Conservation (phyloP, 1,284 basidiomycete genomes). For the Peniophora sp. region DNA sequence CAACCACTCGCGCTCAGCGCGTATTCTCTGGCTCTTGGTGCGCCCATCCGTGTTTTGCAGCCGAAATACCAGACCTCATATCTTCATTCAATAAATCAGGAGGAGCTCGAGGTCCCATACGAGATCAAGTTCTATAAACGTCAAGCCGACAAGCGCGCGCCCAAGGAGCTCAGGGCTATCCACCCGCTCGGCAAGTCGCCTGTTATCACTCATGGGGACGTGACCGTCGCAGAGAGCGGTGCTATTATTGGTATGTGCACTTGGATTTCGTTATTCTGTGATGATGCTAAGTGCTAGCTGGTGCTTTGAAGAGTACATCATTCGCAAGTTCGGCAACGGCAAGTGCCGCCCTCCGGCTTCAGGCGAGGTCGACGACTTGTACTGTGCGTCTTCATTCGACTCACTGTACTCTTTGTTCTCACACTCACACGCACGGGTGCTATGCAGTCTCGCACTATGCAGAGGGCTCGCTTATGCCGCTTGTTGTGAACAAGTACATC, state of each 20-base stretch:
- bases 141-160: conserved; percentile 14
- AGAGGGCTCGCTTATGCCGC: conserved; percentile 33
- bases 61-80: background rate
- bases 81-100: conserved; percentile 10
- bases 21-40: conserved; percentile 49
- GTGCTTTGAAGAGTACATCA: conserved; percentile 29
- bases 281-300: background rate
- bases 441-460: conserved; percentile 26
- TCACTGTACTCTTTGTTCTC: background rate
- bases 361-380: conserved; percentile 20
- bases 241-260: conserved; percentile 37
- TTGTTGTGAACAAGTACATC: conserved; percentile 23
- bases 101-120: conserved; percentile 21
- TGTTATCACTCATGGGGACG: conserved; percentile 36
- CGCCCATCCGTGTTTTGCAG: conserved; percentile 6
- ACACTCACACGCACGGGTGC: background rate
- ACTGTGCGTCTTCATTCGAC: too few species aligned
- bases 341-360: conserved; percentile 7
- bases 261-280: too few species aligned
- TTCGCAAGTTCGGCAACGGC: conserved; percentile 17
- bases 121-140: conserved; percentile 21
- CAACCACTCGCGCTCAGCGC: conserved; percentile 42
- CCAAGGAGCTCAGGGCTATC: conserved; percentile 28
- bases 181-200: conserved; percentile 39
- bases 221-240: conserved; percentile 38